A percentile compares a stretch with the other conserved stretches of the same genome.
These are phyloP conservation scores for Geotrichum europaeum DNA, from an alignment of 1,139 yeast genomes.

Conservation along the genomic window DNA sequence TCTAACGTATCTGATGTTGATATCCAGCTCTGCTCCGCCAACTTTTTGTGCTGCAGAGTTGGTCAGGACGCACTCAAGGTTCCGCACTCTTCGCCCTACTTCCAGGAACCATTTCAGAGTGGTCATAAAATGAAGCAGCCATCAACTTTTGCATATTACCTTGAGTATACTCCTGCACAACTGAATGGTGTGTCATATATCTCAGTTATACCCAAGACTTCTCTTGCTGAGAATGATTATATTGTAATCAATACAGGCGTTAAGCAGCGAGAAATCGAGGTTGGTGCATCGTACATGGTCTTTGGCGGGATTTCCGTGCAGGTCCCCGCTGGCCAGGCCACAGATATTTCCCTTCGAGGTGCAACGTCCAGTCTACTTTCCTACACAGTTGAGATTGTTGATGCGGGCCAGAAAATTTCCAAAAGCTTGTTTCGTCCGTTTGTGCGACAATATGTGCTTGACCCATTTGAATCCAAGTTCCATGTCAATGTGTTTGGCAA, in stretches of 20 bases:
- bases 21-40: slow-evolving; percentile 2
- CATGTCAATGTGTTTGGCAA: slow-evolving; percentile 45
- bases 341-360: slow-evolving; percentile 45
- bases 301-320: slow-evolving; percentile 13
- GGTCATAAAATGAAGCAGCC: slow-evolving; percentile 8
- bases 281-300: slow-evolving; percentile 9
- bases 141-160: slow-evolving; percentile 5
- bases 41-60: slow-evolving; percentile 5
- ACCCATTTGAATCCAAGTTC: slow-evolving; percentile 72
- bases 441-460: slow-evolving; percentile 55
- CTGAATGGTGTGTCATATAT: background rate
- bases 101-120: slow-evolving; percentile 6
- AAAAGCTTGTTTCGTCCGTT: slow-evolving; percentile 47
- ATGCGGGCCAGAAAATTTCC: slow-evolving; percentile 5
- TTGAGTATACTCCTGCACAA: slow-evolving; percentile 9
- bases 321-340: slow-evolving; percentile 37
- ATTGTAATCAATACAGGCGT: slow-evolving; percentile 33
- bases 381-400: slow-evolving; percentile 36
- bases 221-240: background rate
- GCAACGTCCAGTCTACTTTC: slow-evolving; percentile 57
- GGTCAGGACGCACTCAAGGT: slow-evolving; percentile 1
- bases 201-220: background rate
- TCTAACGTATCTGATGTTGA: slow-evolving; percentile 1
- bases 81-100: slow-evolving; percentile 8
- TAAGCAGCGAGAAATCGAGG: slow-evolving; percentile 19